Evolutionary conservation across 768 basidiomycete species (phyloP), one percentile per base, ranked within the genome.

Genomic region (Lepiota brunneoincarnata): DNA sequence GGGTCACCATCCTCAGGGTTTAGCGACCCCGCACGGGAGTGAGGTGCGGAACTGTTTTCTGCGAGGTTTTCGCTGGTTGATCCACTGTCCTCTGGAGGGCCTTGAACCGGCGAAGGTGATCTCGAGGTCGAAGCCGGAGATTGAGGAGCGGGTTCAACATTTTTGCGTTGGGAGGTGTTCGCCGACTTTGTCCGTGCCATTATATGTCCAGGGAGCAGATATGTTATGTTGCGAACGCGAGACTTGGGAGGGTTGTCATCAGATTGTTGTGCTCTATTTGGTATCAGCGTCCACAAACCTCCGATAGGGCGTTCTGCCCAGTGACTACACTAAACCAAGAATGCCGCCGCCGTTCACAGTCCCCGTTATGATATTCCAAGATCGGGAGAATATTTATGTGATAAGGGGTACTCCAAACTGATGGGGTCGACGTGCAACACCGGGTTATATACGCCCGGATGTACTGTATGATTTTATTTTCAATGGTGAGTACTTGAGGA

Each of bases 181-280:
- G 28, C 3, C 21, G 39, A 21, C 24, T n/a, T 37, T 42, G 37
- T 45, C 39, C 53, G 46, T 6, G 38, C 31, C 53, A 54, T 54
- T 26, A 9, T 42, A 41, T 41, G 50, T 51, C 24, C 45, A 18
- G 24, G 31, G 26, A 31, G 11, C 3, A 47, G 21, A n/a, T 38
- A 31, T 36, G 42, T 23, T 45, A 54, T 54, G 52, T 46, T 39
- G 21, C 37, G 18, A 41, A 36, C 43, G 51, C 39, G 10, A 6
- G 20, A 31, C 31, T 11, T 35, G 37, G 28, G 11, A 38, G n/a
- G 36, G 37, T n/a, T 26, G 41, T 12, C 44, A 17, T 21, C 36
- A 34, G 17, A 17, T 40, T 54, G 46, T 54, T 54, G 45, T 23
- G 34, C 26, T 34, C 28, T 54, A 28, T 54, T 54, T 54, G 53